Evolutionary conservation across 176 grass and related monocot species (phyloP), one percentile per base, ranked within the genome.

Genomic region (Phoenix dactylifera): DNA sequence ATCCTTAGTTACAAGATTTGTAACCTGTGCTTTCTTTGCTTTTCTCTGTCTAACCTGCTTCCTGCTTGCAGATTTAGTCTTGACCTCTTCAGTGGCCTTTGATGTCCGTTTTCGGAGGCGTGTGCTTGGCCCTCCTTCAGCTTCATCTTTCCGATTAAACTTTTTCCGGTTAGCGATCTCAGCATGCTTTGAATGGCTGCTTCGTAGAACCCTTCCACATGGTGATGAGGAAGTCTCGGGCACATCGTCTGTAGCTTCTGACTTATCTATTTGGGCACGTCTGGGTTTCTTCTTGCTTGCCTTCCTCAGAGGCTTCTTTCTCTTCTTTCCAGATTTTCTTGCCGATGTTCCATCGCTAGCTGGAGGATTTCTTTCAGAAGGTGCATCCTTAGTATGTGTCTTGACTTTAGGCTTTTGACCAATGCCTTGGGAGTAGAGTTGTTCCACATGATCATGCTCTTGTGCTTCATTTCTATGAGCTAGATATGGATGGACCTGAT

Each of bases 401-500:
- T 71, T 60, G 51, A 50, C 16, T 28, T 44, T 56, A 7, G 60
- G 54, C 39, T 77, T 77, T 60, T 62, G n/a, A 60, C 79, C 51
- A 70, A 30, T 22, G 17, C 16, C 4, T 60, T 44, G 25, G 22
- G 49, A 62, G 26, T 59, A 70, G 1, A 67, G 57, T 44, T 20
- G 67, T 68, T 82, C 64, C 3, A 49, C 3, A 66, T 75, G 68
- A 48, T 88, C 76, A 9, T 30, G 35, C 17, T 88, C 76, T 24
- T 63, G 62, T 60, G 17, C 66, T 91, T 73, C 80, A 55, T 52
- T 55, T 67, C 63, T 83, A 26, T 64, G 60, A 65, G 77, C 72
- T 69, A 96, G 62, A 72, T 67, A 73, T 50, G 87, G 81, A 65
- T 97, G 92, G 18, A 97, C 92, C 73, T 97, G 87, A 66, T 85